Base-by-base conservation (phyloP, 495 filamentous ascomycete species). In the Talaromyces nanjingensis region DNA sequence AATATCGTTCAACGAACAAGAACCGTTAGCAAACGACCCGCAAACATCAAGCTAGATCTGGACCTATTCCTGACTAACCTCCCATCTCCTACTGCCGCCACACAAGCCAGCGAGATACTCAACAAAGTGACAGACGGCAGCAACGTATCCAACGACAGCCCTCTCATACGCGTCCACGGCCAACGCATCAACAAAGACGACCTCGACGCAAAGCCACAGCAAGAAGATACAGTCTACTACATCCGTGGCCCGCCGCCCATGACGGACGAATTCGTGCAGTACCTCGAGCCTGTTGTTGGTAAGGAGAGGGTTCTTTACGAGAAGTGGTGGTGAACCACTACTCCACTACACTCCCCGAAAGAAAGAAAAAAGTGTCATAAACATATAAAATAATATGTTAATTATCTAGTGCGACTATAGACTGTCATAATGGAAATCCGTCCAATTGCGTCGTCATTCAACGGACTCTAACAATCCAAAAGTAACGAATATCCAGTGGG, bases 211-310 rank as follows among this genome's bases (percentile, higher is more conserved):
- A 80, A 79, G 0, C 59, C 87, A 11, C 47, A 37, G 6, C 83
- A 84, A 0, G 63, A 71, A 6, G 65, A 73, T 0, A 82, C 86
- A 2, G 84, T 91, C 0, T 86, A 83, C 42, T 96, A 93, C 70
- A 79, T 96, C 0, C 96, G 92, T 70, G 91, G 92, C 6, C 87
- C 90, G 16, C 88, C 88, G 18, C 61, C 62, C 8, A 94, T 96
- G 91, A 93, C 89, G 3, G 91, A 96, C 73, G 82, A 87, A 62
- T 82, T 92, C 65, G 89, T 93, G 0, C 81, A 87, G 63, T 81
- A 91, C 65, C 88, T 93, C 0, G 77, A 77, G n/a, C 74, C 76
- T 16, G 70, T 86, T 2, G 67, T 72, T 3, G 66, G 64, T 1
- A 77, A 84, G 18, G 72, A 83, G 33, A 78, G 83, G 22, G 87